Evolutionary conservation across 371 early-diverging fungal genomes (phyloP), one percentile per base, ranked within the genome.

Genomic region (Mucor piriformis): DNA sequence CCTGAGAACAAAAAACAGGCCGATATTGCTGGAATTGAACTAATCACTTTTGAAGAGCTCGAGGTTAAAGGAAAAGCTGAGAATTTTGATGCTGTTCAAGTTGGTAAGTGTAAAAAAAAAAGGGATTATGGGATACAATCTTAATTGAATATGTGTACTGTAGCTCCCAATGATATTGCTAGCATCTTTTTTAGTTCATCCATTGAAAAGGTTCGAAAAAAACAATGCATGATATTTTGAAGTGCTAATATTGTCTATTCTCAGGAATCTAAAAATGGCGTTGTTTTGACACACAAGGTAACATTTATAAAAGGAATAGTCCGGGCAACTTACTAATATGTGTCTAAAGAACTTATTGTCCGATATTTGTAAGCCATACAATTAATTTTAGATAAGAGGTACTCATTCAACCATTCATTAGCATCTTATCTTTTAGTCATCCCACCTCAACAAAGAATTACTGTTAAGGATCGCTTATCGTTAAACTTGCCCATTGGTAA

Each of bases 261-360:
- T 1, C 24, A 63, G 60, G 57, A 65, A 21, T 47, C 63, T 7
- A 72, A 73, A 32, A 50, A 58, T 33, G 83, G 81, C 40, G 69
- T 73, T 49, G 67, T 79, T 2, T 54, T 83, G 49, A 77, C 78
- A 13, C 83, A 83, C 34, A 77, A 71, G 70, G 81, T 76, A 68
- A 50, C 20, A 13, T 15, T 16, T 35, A 35, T 15, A 21, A 46
- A 46, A 24, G 16, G n/a, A 38, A 0, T 38, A 38, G 11, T 38
- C 13, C 34, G 16, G 16, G 5, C 42, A 42, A 18, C n/a, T 18
- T 42, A 42, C 20, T 42, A 42, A 29, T 1, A 42, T 18, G 8
- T 42, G 8, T 18, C n/a, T 3, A 12, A 42, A 54, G 42, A 67
- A 61, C 25, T 23, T 67, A 42, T 58, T 67, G 13, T 63, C 67